Evolutionary conservation across 2,329 filamentous ascomycete species (phyloP).

Genomic region (Apiospora kogelbergensis): DNA sequence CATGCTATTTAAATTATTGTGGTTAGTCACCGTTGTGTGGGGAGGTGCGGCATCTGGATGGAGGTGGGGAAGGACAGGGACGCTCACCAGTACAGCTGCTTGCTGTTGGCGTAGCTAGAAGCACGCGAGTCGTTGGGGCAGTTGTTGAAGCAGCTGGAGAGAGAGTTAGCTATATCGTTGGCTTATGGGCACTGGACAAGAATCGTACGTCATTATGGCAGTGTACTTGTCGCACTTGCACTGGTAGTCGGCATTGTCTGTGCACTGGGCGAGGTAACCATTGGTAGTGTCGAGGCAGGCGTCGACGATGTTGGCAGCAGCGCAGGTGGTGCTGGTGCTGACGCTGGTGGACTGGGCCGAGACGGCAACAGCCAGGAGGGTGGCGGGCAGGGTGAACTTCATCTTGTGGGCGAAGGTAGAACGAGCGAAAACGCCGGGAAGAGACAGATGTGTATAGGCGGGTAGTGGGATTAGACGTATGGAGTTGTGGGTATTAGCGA

Average conservation of each 20-base stretch:
- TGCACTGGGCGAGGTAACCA: conserved; percentile 34
- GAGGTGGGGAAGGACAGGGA: neutral
- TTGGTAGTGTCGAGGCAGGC: conserved; percentile 35
- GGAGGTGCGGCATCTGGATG: neutral
- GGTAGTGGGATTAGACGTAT: neutral
- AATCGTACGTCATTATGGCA: conserved; percentile 47
- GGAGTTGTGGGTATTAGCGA: neutral
- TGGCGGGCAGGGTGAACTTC: conserved; percentile 21
- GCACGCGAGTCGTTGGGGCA: conserved; percentile 49
- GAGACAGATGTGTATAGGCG: neutral
- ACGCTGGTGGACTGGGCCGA: conserved; percentile 18
- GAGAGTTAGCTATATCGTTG: neutral
- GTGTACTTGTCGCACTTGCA: conserved; percentile 59
- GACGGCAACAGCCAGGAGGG: conserved; percentile 27
- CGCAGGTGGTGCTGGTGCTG: conserved; percentile 24
- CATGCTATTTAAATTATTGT: conserved; percentile 16
- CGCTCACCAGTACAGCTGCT: conserved; percentile 30
- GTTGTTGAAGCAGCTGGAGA: conserved; percentile 60
- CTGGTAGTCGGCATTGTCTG: conserved; percentile 32
- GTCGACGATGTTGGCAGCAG: conserved; percentile 37
- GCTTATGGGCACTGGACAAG: neutral
- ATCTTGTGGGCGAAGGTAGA: conserved; percentile 1
- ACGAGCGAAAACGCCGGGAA: neutral
- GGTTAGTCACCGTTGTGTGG: neutral
- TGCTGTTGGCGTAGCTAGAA: conserved; percentile 22